Conservation (phyloP, 352 stramenopile genomes). For the Phytopythium oedochilum region DNA sequence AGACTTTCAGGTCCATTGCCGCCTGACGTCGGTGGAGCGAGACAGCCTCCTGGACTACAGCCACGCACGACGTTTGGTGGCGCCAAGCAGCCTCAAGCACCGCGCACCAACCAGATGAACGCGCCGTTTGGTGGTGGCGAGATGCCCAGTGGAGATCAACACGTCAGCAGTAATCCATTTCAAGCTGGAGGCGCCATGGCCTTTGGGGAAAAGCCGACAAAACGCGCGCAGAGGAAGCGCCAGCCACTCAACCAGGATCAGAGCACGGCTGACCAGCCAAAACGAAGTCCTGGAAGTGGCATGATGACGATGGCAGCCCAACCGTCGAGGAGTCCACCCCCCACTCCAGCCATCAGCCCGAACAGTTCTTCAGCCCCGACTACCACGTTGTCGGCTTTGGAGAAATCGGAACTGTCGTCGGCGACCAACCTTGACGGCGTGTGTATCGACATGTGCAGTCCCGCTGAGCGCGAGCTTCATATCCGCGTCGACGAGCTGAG, state of each 20-base stretch:
- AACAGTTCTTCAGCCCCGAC: constrained; percentile 6
- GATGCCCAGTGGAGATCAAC: not conserved
- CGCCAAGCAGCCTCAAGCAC: not conserved
- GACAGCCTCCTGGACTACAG: not conserved
- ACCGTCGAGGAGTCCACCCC: not conserved
- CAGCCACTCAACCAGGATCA: not conserved
- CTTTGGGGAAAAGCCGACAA: constrained; percentile 1
- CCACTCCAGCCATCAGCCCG: not conserved
- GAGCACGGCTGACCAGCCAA: not conserved
- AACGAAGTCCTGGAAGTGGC: not conserved
- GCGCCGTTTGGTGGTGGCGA: not conserved
- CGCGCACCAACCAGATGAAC: not conserved
- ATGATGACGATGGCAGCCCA: no score
- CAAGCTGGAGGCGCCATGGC: not conserved
- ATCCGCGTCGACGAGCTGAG: constrained; percentile 85
- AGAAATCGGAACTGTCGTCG: constrained; percentile 56
- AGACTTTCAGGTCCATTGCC: not conserved
- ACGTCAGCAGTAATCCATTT: not conserved
- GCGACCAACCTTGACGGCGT: constrained; percentile 67
- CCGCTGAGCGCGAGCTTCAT: constrained; percentile 74
- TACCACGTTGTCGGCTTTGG: not conserved
- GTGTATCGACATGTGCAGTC: constrained; percentile 85
- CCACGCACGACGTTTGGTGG: not conserved
- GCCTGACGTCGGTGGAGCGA: not conserved
- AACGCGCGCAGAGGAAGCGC: not conserved